Percentiles rank a stretch among this genome's conserved stretches.
Evolutionary conservation across 495 filamentous ascomycete species (phyloP).

Genomic region (Sordaria brevicollis): DNA sequence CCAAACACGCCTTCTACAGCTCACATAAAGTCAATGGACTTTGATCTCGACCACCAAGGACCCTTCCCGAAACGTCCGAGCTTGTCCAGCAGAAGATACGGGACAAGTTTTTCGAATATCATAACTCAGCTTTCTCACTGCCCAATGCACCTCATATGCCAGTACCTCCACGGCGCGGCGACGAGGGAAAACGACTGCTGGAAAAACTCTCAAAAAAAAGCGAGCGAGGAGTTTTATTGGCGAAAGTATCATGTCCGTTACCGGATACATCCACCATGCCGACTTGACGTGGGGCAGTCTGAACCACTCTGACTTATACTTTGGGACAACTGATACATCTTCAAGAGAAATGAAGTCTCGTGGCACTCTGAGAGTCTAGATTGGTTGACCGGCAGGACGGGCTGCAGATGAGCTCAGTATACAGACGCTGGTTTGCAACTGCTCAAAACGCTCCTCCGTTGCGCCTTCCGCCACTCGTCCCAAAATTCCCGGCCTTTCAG

Average conservation of each 20-base stretch:
- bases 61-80: slow-evolving; percentile 11
- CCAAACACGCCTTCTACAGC: not conserved
- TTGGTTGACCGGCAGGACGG: not conserved
- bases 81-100: slow-evolving; percentile 1
- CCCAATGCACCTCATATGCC: slow-evolving; percentile 6
- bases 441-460: not conserved
- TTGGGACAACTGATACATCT: not conserved
- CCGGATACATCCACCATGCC: not conserved
- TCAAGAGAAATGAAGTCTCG: not conserved
- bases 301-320: not conserved
- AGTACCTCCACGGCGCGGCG: slow-evolving; percentile 1
- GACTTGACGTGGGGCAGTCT: not conserved
- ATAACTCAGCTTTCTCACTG: slow-evolving; percentile 11
- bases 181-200: not conserved
- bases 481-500: not conserved
- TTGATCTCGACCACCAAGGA: slow-evolving; percentile 4
- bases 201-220: not conserved
- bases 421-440: not conserved
- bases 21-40: slow-evolving; percentile 5
- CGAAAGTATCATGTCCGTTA: not conserved
- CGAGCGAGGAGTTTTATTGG: not conserved
- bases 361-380: not conserved
- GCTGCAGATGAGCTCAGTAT: not conserved
- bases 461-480: not conserved
- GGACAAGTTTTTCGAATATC: not conserved